Evolutionary conservation across 768 basidiomycete genomes (phyloP).

Genomic region (Mycena metata): DNA sequence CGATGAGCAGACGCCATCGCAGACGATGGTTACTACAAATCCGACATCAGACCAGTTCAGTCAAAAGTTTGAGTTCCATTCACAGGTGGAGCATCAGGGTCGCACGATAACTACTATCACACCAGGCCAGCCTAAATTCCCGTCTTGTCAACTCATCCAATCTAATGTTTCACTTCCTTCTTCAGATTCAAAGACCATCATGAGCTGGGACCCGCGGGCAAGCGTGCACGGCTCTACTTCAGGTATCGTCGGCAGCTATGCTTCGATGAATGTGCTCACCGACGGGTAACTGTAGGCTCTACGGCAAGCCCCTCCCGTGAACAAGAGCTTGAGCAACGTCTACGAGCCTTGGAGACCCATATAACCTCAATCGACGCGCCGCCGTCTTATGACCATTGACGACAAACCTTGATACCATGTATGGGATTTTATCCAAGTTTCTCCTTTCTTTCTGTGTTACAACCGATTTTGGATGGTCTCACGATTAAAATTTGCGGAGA

Average conservation of each 20-base stretch:
- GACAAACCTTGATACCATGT: background rate
- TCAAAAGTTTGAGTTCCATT: background rate
- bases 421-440: background rate
- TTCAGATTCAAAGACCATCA: too few relatives aligned
- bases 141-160: too few relatives aligned
- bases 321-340: conserved; percentile 7
- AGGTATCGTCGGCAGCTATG: too few relatives aligned
- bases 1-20: background rate
- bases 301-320: conserved; percentile 8
- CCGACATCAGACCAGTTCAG: background rate
- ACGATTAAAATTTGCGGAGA: too few relatives aligned
- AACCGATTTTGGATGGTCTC: too few relatives aligned
- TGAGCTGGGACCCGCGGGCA: too few relatives aligned
- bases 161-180: too few relatives aligned
- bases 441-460: too few relatives aligned
- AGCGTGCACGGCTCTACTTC: too few relatives aligned
- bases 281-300: background rate
- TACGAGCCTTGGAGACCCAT: conserved; percentile 2
- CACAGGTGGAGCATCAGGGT: background rate
- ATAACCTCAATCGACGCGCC: conserved; percentile 4
- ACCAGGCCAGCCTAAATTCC: too few relatives aligned
- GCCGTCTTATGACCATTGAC: conserved; percentile 1
- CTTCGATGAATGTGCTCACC: too few relatives aligned
- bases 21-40: conserved; percentile 1
- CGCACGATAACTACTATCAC: background rate